Evolutionary conservation across 2,329 filamentous ascomycete species (phyloP).

Genomic region (Phoma herbarum): DNA sequence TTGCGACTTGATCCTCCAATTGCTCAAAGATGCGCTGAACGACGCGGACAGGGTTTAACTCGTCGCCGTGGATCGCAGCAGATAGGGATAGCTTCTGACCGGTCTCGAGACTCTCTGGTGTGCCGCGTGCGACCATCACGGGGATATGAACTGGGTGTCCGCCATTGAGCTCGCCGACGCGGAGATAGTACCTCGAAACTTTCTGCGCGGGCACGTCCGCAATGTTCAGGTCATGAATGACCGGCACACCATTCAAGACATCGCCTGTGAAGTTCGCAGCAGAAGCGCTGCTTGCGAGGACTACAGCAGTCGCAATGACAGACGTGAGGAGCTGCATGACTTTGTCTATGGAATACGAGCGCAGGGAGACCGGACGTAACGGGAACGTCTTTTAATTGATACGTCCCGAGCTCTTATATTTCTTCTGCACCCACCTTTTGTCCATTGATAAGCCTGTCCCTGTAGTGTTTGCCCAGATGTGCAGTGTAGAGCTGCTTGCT

Average conservation of each 20-base stretch:
- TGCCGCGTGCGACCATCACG: slow-evolving; percentile 51
- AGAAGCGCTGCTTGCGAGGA: slow-evolving; percentile 27
- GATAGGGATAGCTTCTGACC: slow-evolving; percentile 51
- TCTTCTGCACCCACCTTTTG: not conserved
- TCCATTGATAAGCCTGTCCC: slow-evolving; percentile 31
- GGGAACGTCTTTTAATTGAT: not conserved
- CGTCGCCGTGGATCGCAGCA: slow-evolving; percentile 52
- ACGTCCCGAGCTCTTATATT: slow-evolving; percentile 14
- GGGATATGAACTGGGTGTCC: slow-evolving; percentile 51
- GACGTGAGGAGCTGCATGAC: slow-evolving; percentile 39
- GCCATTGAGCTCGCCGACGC: slow-evolving; percentile 51
- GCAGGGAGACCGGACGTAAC: slow-evolving; percentile 1
- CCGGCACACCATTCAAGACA: slow-evolving; percentile 43
- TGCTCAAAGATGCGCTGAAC: slow-evolving; percentile 50
- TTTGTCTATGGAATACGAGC: not conserved
- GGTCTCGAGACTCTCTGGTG: slow-evolving; percentile 46
- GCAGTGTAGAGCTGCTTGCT: slow-evolving; percentile 28
- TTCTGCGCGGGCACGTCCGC: slow-evolving; percentile 48
- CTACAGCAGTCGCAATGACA: slow-evolving; percentile 28
- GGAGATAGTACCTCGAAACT: slow-evolving; percentile 50
- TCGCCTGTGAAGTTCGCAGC: slow-evolving; percentile 46
- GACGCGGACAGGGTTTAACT: slow-evolving; percentile 51
- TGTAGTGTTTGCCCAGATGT: not conserved
- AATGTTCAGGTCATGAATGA: slow-evolving; percentile 48
- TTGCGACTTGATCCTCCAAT: slow-evolving; percentile 38